Base-by-base conservation (phyloP, 768 basidiomycete genomes). In the Russula emetica region DNA sequence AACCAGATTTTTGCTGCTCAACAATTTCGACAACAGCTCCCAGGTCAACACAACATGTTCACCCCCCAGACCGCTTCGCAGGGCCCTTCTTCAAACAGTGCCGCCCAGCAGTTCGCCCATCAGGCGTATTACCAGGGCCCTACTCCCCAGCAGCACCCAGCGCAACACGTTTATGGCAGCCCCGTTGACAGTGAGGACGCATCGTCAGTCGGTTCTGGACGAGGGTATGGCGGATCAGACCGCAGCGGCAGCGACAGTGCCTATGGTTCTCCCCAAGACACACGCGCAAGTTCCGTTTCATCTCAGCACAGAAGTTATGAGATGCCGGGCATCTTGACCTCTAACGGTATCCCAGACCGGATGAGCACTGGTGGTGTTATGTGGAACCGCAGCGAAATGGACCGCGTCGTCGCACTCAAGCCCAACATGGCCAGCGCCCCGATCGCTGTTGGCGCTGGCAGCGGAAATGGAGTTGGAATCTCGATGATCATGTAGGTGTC, bases 171-270 rank as follows among this genome's bases (percentile, higher is more conserved):
- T 55, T 73, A 73, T 67, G 72, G 69, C 62, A 71, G 69, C 44
- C 70, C 76, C 34, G 63, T 69, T 36, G 78, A 79, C 68, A 73
- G 72, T 3, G 78, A 80, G 55, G 78, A 79, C 59, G 51, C 72
- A 0, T 75, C 77, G 2, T 77, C 75, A 18, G 75, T 79, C 24
- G 70, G 75, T 24, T 79, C 78, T 28, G 73, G 70, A 44, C 71
- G 71, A 10, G 70, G 71, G 30, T 51, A 51, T 22, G 71, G 64
- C 30, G 71, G 68, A 52, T 63, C 74, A 57, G 75, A 77, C 53
- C 75, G 74, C 11, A 78, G 79, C 69, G 70, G 73, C 57, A 75
- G 72, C 62, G 74, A 73, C 55, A 76, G 72, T 61, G 70, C 70
- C 9, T 76, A 71, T 55, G 70, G 68, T 16, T 74, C 77, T 3